Conservation (phyloP, 2,329 filamentous ascomycete genomes). For the Penicillium sp. region DNA sequence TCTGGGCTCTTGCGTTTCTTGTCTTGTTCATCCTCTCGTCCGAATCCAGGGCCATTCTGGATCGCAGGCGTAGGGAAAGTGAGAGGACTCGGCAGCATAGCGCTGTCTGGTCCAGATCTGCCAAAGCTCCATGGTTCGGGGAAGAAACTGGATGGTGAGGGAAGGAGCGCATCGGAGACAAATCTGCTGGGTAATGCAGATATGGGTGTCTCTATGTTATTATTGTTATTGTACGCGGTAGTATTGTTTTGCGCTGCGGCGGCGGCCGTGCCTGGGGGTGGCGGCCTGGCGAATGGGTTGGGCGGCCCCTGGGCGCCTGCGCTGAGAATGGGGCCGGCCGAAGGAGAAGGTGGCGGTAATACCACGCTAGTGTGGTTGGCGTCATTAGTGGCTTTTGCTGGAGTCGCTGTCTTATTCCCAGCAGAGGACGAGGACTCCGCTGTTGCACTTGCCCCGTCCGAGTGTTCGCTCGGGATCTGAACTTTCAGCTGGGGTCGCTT, state of each 20-base stretch:
- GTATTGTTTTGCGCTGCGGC: constrained; percentile 41
- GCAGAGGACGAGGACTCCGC: constrained; percentile 70
- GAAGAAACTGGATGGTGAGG: constrained; percentile 91
- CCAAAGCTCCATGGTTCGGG: constrained; percentile 80
- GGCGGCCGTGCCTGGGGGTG: constrained; percentile 62
- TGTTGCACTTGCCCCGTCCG: constrained; percentile 74
- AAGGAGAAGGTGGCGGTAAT: constrained; percentile 90
- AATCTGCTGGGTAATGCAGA: constrained; percentile 92
- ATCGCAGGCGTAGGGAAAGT: constrained; percentile 83
- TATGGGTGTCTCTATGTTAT: constrained; percentile 75
- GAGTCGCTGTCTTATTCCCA: constrained; percentile 63
- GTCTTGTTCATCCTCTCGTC: constrained; percentile 49
- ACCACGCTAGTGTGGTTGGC: constrained; percentile 73
- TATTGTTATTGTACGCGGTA: constrained; percentile 46
- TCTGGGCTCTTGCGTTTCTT: constrained; percentile 52
- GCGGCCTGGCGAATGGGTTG: constrained; percentile 91
- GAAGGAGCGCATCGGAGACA: constrained; percentile 82
- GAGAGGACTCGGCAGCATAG: constrained; percentile 88
- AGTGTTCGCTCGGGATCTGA: constrained; percentile 91
- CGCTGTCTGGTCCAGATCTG: constrained; percentile 67
- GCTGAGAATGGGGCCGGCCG: constrained; percentile 80
- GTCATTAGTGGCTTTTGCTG: constrained; percentile 58
- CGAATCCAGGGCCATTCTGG: constrained; percentile 46
- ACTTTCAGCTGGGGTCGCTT: constrained; percentile 86
- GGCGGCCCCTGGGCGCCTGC: constrained; percentile 91